phyloP scores from a whole-genome alignment of 2,329 filamentous ascomycete genomes.

The Coniella vitis region DNA sequence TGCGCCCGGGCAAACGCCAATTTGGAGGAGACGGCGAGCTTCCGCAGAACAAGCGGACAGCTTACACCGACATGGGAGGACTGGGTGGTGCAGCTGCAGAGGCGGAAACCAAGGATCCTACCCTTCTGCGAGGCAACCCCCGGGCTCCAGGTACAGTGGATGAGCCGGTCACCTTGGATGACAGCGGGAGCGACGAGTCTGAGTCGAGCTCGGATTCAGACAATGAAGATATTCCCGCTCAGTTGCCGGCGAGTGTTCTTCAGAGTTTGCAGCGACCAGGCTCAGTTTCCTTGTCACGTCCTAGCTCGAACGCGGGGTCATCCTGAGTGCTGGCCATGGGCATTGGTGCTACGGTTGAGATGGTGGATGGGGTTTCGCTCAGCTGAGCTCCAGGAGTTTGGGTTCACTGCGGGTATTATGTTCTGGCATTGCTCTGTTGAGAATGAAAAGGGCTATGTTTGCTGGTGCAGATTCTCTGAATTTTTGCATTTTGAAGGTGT shows the following conservation, averaged over 20 bases:
- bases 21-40: not conserved
- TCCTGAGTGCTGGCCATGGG: not conserved
- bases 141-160: not conserved
- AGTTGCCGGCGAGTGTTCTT: conserved; percentile 24
- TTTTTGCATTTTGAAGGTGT: too few relatives aligned
- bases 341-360: not conserved
- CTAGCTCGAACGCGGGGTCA: not conserved
- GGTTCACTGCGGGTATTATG: not conserved
- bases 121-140: not conserved
- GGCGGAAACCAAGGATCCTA: conserved; percentile 8
- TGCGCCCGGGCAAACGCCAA: conserved; percentile 6
- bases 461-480: too few relatives aligned
- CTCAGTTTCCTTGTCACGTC: not conserved
- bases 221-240: conserved; percentile 28
- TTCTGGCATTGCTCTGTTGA: too few relatives aligned
- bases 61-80: conserved; percentile 8
- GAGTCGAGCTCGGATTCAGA: conserved; percentile 17
- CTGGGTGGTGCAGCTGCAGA: not conserved
- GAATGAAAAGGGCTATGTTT: too few relatives aligned
- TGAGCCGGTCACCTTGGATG: conserved; percentile 13
- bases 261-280: conserved; percentile 20
- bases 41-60: conserved; percentile 5
- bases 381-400: not conserved
- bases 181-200: conserved; percentile 23
- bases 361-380: too few relatives aligned